Evolutionary conservation across 2,329 filamentous ascomycete genomes (phyloP).

Genomic region (Parastagonospora avenae): DNA sequence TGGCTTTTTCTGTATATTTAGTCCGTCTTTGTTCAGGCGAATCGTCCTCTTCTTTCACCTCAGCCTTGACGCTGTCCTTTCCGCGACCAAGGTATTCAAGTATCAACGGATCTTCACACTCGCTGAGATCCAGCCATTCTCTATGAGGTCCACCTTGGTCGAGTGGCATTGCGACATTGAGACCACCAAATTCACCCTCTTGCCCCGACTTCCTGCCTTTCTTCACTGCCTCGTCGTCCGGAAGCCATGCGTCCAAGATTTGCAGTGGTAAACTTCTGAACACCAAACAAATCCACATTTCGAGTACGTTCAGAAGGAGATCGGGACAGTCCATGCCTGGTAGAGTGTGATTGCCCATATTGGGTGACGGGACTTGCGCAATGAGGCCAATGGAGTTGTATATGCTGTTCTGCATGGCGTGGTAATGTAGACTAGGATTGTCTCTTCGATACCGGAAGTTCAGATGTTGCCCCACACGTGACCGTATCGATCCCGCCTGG

Average conservation of each 20-base stretch:
- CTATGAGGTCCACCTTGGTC: slow-evolving; percentile 31
- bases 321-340: slow-evolving; percentile 33
- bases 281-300: slow-evolving; percentile 44
- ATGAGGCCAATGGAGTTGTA: slow-evolving; percentile 37
- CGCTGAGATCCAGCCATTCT: slow-evolving; percentile 30
- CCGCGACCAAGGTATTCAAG: slow-evolving; percentile 19
- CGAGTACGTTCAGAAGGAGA: slow-evolving; percentile 39
- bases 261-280: slow-evolving; percentile 31
- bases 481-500: slow-evolving; percentile 32
- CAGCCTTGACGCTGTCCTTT: slow-evolving; percentile 1
- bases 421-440: slow-evolving; percentile 41
- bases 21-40: neutral
- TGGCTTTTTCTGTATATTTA: neutral
- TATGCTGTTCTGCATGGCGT: slow-evolving; percentile 34
- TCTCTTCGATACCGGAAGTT: slow-evolving; percentile 45
- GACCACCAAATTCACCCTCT: slow-evolving; percentile 22
- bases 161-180: slow-evolving; percentile 42
- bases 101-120: slow-evolving; percentile 26
- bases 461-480: slow-evolving; percentile 35
- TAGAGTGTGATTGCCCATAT: slow-evolving; percentile 14
- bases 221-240: slow-evolving; percentile 3
- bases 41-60: neutral
- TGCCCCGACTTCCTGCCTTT: slow-evolving; percentile 9
- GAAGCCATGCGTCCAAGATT: slow-evolving; percentile 30
- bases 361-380: slow-evolving; percentile 16